A percentile compares a stretch with the other conserved stretches of the same genome.
phyloP scores from a whole-genome alignment of 441 rosid species.

The Isatis lusitanica region DNA sequence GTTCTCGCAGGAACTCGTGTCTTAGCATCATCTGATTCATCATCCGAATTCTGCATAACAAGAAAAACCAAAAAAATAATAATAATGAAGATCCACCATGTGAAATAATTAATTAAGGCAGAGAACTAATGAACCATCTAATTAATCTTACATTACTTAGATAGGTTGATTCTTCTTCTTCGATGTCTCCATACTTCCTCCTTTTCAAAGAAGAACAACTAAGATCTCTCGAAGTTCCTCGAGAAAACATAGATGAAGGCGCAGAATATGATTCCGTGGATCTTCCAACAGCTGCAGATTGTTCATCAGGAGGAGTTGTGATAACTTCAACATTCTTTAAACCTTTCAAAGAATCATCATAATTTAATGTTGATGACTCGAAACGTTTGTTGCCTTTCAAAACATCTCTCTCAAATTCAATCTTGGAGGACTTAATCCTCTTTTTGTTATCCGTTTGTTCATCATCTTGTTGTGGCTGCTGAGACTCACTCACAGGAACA shows the following conservation, averaged over 20 bases:
- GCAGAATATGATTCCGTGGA: constrained; percentile 22
- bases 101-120: neutral
- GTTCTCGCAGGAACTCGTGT: constrained; percentile 31
- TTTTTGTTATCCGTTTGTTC: neutral
- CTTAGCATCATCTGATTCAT: constrained; percentile 37
- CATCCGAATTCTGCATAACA: constrained; percentile 28
- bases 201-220: constrained; percentile 16
- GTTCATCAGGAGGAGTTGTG: constrained; percentile 32
- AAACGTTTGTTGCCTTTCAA: neutral
- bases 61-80: neutral
- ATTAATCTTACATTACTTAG: constrained; percentile 44
- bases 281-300: constrained; percentile 45
- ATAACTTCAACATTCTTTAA: neutral
- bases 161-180: constrained; percentile 30
- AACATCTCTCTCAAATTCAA: neutral
- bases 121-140: neutral
- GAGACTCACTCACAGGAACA: constrained; percentile 38
- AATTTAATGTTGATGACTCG: neutral
- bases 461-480: neutral
- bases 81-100: neutral
- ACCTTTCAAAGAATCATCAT: constrained; percentile 10
- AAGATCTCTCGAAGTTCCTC: constrained; percentile 23
- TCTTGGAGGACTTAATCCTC: constrained; percentile 1
- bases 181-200: constrained; percentile 42
- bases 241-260: constrained; percentile 24